These are phyloP conservation scores for Talaromyces piceae DNA, from an alignment of 2,329 filamentous ascomycete genomes.

Conservation along the genomic window DNA sequence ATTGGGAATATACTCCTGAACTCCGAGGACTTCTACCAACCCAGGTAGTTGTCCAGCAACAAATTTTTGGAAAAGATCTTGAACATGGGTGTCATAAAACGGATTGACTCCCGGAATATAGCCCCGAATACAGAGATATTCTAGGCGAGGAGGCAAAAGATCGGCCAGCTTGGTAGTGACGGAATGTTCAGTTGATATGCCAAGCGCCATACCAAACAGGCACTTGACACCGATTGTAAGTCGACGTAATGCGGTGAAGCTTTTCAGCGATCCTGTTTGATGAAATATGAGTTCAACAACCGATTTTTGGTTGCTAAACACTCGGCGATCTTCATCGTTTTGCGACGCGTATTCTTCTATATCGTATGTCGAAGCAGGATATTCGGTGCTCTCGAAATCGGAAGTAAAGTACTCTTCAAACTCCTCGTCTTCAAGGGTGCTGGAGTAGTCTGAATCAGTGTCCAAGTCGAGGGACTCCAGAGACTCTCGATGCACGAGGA, in stretches of 20 bases:
- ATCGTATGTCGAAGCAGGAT: neutral
- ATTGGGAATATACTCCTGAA: slow-evolving; percentile 10
- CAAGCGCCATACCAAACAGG: slow-evolving; percentile 9
- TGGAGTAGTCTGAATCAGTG: slow-evolving; percentile 10
- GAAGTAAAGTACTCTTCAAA: slow-evolving; percentile 7
- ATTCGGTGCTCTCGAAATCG: neutral
- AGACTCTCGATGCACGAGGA: slow-evolving; percentile 9
- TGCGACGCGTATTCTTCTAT: neutral
- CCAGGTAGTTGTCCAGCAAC: slow-evolving; percentile 11
- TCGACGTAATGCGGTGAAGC: slow-evolving; percentile 7
- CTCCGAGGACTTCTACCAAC: slow-evolving; percentile 7
- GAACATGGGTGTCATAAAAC: slow-evolving; percentile 8
- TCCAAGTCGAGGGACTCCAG: slow-evolving; percentile 10
- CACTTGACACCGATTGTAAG: slow-evolving; percentile 7
- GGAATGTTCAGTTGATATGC: neutral
- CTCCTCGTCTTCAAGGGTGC: slow-evolving; percentile 6
- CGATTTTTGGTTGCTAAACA: slow-evolving; percentile 8
- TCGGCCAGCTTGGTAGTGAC: neutral
- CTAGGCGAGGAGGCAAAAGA: slow-evolving; percentile 6
- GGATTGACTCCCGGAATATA: slow-evolving; percentile 4
- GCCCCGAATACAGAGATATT: slow-evolving; percentile 9
- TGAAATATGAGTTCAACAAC: slow-evolving; percentile 8
- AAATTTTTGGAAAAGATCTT: slow-evolving; percentile 10
- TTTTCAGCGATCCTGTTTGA: slow-evolving; percentile 5
- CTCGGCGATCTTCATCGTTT: slow-evolving; percentile 4